Base-by-base conservation (phyloP, 2,329 filamentous ascomycete genomes). In the Fusarium irregulare region DNA sequence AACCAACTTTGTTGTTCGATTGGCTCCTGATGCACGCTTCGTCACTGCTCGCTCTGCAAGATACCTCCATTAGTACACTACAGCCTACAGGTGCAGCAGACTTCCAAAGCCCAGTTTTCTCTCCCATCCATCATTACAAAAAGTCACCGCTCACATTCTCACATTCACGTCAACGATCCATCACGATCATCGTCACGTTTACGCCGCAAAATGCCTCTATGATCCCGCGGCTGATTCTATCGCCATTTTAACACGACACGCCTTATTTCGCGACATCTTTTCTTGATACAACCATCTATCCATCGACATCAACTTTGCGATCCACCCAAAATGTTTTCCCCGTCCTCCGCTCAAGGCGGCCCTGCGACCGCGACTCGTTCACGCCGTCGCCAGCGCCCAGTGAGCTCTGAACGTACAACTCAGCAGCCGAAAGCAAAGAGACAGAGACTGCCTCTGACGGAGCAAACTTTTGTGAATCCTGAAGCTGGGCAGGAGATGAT, bases 391-490 rank as follows among this genome's bases (percentile, higher is more conserved):
- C 88, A 88, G 78, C 86, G 89, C 61, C 88, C 88, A 53, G 78
- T 82, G 73, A 88, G 84, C 74, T 82, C 84, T 59, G 88, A 90
- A 62, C 83, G 80, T 75, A 78, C 86, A 55, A 78, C 80, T 50
- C 84, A 87, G 68, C 86, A 87, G 73, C 89, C 89, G 28, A 91
- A 89, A 78, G 85, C 88, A 14, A 91, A 91, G 81, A 86, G 89
- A 67, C 87, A 87, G 76, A 84, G 89, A 69, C 79, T 88, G 54
- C 86, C 86, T 30, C 77, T 90, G 70, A 84, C 83, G 56, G 87
- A 90, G 64, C 83, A 88, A 74, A 87, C 86, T 57, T 87, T 86
- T 76, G 77, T 82, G 68, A 86, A 86, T 62, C 84, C 86, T 42
- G 85, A 87, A 46, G 74, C 77, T 34, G 76, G 80, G 46, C 81